Percentiles rank a stretch among this genome's conserved stretches.
Conservation (phyloP, 208 protist genomes). For the Leishmania martiniquensis region DNA sequence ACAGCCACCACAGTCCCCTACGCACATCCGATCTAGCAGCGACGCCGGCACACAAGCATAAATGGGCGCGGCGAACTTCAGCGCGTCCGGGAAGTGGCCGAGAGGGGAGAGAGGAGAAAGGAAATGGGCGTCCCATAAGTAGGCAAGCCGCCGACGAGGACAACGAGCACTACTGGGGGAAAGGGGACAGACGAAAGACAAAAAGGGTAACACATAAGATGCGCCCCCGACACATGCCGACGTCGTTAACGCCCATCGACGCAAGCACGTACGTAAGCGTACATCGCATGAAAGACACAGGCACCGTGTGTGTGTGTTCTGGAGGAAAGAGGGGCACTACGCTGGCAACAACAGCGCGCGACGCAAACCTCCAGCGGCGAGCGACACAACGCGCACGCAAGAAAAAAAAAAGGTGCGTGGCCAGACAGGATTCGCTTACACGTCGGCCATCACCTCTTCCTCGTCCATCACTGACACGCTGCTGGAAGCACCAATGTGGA, state of each 20-base stretch:
- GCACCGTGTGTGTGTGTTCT: too few relatives aligned
- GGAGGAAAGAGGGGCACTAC: background rate
- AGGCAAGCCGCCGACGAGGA: background rate
- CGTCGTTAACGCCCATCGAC: background rate
- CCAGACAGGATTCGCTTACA: background rate
- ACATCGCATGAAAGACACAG: background rate
- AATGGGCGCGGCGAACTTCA: background rate
- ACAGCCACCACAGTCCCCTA: background rate
- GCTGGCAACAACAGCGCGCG: background rate
- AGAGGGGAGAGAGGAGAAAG: background rate
- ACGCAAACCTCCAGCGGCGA: background rate
- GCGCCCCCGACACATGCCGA: background rate
- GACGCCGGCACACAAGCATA: background rate
- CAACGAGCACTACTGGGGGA: too few relatives aligned
- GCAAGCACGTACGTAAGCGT: background rate
- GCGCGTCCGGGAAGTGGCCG: too few relatives aligned
- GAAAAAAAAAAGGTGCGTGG: background rate
- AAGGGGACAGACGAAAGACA: too few relatives aligned
- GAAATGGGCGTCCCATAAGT: background rate
- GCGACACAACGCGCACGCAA: background rate
- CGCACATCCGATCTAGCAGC: background rate
- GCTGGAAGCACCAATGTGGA: background rate
- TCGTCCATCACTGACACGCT: background rate
- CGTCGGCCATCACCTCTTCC: slow-evolving; percentile 2
- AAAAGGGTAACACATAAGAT: too few relatives aligned